Percentiles rank a stretch among this genome's conserved stretches.
Evolutionary conservation across 768 basidiomycete species (phyloP).

Genomic region (Asterophora lycoperdoides): DNA sequence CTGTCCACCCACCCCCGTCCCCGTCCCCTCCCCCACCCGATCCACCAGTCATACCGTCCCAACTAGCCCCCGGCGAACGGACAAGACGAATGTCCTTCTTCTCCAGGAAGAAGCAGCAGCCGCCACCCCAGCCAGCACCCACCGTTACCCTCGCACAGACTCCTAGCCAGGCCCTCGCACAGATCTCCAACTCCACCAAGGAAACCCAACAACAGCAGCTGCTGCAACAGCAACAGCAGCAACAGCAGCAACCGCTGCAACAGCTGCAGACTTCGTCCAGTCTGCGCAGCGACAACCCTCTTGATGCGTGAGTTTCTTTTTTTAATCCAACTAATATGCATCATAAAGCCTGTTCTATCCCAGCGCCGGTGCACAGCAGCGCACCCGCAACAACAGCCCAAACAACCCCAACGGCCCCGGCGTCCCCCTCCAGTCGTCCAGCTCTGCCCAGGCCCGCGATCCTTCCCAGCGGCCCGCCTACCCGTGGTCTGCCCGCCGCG

Average conservation of each 20-base stretch:
- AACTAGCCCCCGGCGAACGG: constrained; percentile 49
- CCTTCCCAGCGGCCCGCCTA: constrained; percentile 53
- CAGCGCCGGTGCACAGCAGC: constrained; percentile 15
- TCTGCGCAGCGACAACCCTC: constrained; percentile 14
- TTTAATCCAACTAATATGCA: neutral
- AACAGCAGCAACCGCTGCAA: constrained; percentile 16
- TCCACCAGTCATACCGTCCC: constrained; percentile 61
- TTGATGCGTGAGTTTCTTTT: constrained; percentile 33
- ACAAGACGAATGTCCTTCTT: constrained; percentile 90
- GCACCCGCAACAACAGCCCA: constrained; percentile 20
- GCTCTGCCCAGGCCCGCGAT: constrained; percentile 15
- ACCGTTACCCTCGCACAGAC: constrained; percentile 58
- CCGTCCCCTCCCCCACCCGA: constrained; percentile 16
- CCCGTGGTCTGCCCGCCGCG: constrained; percentile 79
- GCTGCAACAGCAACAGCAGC: constrained; percentile 14
- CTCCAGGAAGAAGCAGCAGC: constrained; percentile 78
- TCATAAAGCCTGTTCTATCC: neutral
- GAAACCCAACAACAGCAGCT: constrained; percentile 18
- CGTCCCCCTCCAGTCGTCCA: constrained; percentile 8
- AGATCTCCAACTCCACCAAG: constrained; percentile 37
- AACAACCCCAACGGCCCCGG: constrained; percentile 15
- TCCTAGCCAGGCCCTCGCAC: constrained; percentile 65
- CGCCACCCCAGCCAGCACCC: constrained; percentile 38
- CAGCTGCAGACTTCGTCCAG: constrained; percentile 20
- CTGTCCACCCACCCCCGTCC: constrained; percentile 11